Evolutionary conservation across 306 rosid genomes (phyloP).

Genomic region (Purshia tridentata): DNA sequence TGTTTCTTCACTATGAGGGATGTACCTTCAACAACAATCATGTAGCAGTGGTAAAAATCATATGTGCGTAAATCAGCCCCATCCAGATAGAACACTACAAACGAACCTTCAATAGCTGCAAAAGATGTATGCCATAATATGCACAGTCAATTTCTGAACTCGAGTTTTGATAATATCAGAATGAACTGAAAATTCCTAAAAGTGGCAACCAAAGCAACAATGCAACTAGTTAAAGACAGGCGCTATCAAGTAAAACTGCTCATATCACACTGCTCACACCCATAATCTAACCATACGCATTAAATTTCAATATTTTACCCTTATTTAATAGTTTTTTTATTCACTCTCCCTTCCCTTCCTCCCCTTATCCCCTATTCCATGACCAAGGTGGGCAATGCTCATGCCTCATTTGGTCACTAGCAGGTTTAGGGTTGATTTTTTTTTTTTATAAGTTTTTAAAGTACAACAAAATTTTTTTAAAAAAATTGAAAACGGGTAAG

Average conservation of each 20-base stretch:
- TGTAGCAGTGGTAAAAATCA: slow-evolving; percentile 55
- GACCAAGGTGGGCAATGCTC: background rate
- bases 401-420: too few relatives aligned
- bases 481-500: too few relatives aligned
- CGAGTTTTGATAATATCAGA: background rate
- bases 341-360: too few relatives aligned
- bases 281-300: background rate
- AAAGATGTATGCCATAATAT: slow-evolving; percentile 20
- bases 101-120: slow-evolving; percentile 77
- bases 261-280: too few relatives aligned
- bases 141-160: slow-evolving; percentile 24
- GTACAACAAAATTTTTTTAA: too few relatives aligned
- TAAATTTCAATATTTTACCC: background rate
- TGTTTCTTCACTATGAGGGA: background rate
- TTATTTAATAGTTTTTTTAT: background rate
- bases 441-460: too few relatives aligned
- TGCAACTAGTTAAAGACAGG: background rate
- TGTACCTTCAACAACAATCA: slow-evolving; percentile 73
- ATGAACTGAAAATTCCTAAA: background rate
- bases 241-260: background rate
- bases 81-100: slow-evolving; percentile 76
- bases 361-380: background rate
- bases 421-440: too few relatives aligned
- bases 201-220: background rate
- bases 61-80: slow-evolving; percentile 35